These are phyloP conservation scores for Berkeleyomyces rouxiae DNA, from an alignment of 2,329 filamentous ascomycete species.

Conservation along the genomic window DNA sequence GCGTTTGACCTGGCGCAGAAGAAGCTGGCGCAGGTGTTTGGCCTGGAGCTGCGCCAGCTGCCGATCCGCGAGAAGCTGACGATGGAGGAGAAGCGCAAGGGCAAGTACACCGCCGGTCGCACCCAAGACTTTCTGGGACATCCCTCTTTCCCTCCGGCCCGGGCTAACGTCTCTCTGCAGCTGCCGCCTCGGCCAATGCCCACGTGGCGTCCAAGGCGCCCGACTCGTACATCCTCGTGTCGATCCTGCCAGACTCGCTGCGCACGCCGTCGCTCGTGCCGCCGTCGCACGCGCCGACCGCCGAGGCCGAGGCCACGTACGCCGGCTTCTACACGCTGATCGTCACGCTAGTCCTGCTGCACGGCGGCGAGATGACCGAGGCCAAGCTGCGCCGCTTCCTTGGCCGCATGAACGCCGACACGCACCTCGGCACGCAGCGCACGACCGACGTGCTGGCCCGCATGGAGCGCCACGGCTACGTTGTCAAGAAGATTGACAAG, in stretches of 20 bases:
- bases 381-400: slow-evolving; percentile 64
- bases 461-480: slow-evolving; percentile 69
- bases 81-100: slow-evolving; percentile 59
- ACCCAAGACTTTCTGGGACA: no score
- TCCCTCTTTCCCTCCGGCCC: background rate
- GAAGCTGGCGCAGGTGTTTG: slow-evolving; percentile 55
- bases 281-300: slow-evolving; percentile 49
- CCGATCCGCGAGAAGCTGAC: slow-evolving; percentile 68
- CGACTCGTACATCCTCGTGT: slow-evolving; percentile 62
- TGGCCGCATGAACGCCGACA: slow-evolving; percentile 55
- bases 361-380: slow-evolving; percentile 57
- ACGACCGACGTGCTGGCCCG: slow-evolving; percentile 59
- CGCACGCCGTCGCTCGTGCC: slow-evolving; percentile 49
- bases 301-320: slow-evolving; percentile 60
- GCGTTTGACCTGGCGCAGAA: slow-evolving; percentile 66
- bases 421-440: slow-evolving; percentile 55
- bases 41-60: slow-evolving; percentile 83
- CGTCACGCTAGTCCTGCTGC: slow-evolving; percentile 59
- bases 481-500: slow-evolving; percentile 56
- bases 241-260: slow-evolving; percentile 51
- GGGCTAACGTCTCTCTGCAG: slow-evolving; percentile 14
- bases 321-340: slow-evolving; percentile 65
- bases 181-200: slow-evolving; percentile 25
- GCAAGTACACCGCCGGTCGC: slow-evolving; percentile 25
- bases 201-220: slow-evolving; percentile 39